phyloP scores from a whole-genome alignment of 192 early-diverging fungal genomes.

The Coemansia biformis region DNA sequence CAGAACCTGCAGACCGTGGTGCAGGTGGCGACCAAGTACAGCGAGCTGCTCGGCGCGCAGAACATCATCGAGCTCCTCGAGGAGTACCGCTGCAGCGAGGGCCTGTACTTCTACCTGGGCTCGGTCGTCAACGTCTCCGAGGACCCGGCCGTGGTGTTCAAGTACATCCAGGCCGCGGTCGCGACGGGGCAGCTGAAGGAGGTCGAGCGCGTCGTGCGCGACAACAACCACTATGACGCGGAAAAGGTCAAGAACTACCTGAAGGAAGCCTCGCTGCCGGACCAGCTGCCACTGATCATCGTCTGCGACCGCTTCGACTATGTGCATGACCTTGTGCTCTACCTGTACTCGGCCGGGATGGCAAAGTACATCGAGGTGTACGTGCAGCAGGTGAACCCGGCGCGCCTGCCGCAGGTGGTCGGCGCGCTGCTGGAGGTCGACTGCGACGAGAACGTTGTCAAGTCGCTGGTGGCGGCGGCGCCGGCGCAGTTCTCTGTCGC shows the following conservation, averaged over 20 bases:
- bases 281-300: slow-evolving; percentile 96
- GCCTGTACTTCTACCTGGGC: slow-evolving; percentile 95
- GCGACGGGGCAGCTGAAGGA: slow-evolving; percentile 92
- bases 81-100: slow-evolving; percentile 84
- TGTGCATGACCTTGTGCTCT: slow-evolving; percentile 96
- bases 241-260: slow-evolving; percentile 99
- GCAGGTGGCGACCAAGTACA: slow-evolving; percentile 95
- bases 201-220: slow-evolving; percentile 94
- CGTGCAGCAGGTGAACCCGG: slow-evolving; percentile 97
- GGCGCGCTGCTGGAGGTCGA: slow-evolving; percentile 98
- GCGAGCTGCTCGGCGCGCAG: slow-evolving; percentile 84
- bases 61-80: slow-evolving; percentile 92
- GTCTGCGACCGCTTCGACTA: slow-evolving; percentile 97
- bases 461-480: slow-evolving; percentile 80
- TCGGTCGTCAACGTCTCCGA: slow-evolving; percentile 94
- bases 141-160: slow-evolving; percentile 93
- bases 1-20: slow-evolving; percentile 96
- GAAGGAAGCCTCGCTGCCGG: slow-evolving; percentile 92
- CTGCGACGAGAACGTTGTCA: slow-evolving; percentile 92
- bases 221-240: slow-evolving; percentile 93
- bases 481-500: slow-evolving; percentile 77
- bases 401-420: slow-evolving; percentile 89
- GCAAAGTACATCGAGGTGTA: slow-evolving; percentile 98
- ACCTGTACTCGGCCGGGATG: slow-evolving; percentile 89
- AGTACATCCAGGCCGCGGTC: slow-evolving; percentile 97